phyloP scores from a whole-genome alignment of 306 rosid genomes.

The Dalbergia cultrata region DNA sequence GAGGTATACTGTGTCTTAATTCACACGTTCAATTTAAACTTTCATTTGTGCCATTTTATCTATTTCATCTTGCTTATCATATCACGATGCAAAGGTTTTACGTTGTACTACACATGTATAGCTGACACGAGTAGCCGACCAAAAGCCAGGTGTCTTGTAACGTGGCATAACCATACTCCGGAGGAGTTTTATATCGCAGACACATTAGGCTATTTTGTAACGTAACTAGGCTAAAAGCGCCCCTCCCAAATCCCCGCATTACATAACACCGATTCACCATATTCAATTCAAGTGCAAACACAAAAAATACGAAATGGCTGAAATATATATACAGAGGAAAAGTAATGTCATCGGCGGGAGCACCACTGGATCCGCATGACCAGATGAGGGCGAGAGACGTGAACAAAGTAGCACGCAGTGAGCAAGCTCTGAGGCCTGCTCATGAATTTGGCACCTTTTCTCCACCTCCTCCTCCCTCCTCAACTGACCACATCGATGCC shows the following conservation, averaged over 20 bases:
- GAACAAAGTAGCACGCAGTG: slow-evolving; percentile 59
- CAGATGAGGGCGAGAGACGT: slow-evolving; percentile 66
- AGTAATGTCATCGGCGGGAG: slow-evolving; percentile 41
- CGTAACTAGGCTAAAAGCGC: neutral
- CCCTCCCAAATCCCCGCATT: neutral
- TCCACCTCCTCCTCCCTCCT: slow-evolving; percentile 49
- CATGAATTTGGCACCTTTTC: slow-evolving; percentile 68
- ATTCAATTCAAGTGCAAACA: neutral
- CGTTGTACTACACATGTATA: too few species aligned
- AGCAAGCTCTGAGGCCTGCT: slow-evolving; percentile 64
- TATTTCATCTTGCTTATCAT: too few species aligned
- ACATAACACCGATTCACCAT: neutral
- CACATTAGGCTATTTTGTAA: neutral
- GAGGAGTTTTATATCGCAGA: neutral
- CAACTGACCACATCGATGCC: slow-evolving; percentile 12
- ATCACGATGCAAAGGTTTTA: neutral
- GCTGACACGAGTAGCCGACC: slow-evolving; percentile 6
- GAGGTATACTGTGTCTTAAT: too few species aligned
- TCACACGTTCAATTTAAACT: too few species aligned
- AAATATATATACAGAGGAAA: neutral
- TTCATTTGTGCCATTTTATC: too few species aligned
- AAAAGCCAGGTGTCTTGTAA: slow-evolving; percentile 43
- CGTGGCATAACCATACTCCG: slow-evolving; percentile 33
- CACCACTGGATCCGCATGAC: slow-evolving; percentile 62
- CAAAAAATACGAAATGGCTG: too few species aligned